Percentiles rank a stretch among this genome's conserved stretches.
phyloP scores from a whole-genome alignment of 129 eudicot species.

The Arctium lappa region DNA sequence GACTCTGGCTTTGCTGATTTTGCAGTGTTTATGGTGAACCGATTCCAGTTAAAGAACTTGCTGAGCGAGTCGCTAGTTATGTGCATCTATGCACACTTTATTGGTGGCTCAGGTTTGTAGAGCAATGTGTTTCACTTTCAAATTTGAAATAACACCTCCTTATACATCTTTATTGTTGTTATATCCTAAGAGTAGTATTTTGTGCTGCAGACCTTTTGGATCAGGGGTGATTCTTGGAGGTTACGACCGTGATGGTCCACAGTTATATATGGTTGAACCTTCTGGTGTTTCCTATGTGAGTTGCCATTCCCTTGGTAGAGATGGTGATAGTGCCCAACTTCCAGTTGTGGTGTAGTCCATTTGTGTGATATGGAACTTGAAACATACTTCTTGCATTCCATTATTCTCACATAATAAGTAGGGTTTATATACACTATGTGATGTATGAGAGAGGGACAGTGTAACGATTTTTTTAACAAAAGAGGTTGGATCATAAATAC shows the following conservation, averaged over 20 bases:
- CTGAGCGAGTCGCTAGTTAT: constrained; percentile 96
- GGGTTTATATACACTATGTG: background rate
- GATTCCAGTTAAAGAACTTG: constrained; percentile 94
- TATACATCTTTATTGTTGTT: background rate
- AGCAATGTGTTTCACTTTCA: background rate
- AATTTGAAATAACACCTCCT: background rate
- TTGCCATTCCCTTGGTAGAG: constrained; percentile 15
- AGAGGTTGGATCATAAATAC: background rate
- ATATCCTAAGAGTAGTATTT: constrained; percentile 15
- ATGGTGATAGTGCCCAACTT: background rate
- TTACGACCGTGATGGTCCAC: constrained; percentile 97
- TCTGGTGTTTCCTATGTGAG: constrained; percentile 98
- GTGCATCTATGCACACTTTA: constrained; percentile 92
- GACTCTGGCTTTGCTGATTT: constrained; percentile 12
- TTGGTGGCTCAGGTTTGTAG: constrained; percentile 96
- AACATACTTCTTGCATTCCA: background rate
- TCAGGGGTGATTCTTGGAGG: constrained; percentile 95
- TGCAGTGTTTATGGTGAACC: constrained; percentile 89
- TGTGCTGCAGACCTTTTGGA: constrained; percentile 84
- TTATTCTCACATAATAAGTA: background rate
- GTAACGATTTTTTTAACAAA: background rate
- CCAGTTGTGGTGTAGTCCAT: background rate
- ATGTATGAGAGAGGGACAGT: background rate
- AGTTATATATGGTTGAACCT: constrained; percentile 94
- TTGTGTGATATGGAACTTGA: background rate